Base-by-base conservation (phyloP, 1,284 basidiomycete species). In the Sutorius eximius region DNA sequence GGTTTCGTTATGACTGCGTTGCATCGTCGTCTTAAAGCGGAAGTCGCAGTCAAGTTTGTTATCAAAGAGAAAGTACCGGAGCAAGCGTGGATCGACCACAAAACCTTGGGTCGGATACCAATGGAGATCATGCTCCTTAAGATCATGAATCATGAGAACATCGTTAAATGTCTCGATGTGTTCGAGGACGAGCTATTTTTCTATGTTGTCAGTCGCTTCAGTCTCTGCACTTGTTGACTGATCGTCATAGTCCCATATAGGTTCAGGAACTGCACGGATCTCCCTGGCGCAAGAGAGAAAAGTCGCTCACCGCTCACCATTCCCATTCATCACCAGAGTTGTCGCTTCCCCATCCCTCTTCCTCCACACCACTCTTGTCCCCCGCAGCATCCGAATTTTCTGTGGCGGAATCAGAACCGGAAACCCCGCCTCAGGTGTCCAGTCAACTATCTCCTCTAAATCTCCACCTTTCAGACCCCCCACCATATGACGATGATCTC, bases 41-140 rank as follows among this genome's bases (percentile, higher is more conserved):
- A 92, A 70, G 93, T 95, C 41, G 94, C 94, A 0, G 90, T 96
- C 73, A 96, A 97, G 74, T 96, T 96, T 70, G 93, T 97, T 69
- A 84, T 88, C 75, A 93, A 92, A 71, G 79, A 82, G 54, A 91
- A 90, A 69, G 85, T 95, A 5, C 89, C 90, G 0, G 82, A 85
- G 15, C 82, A 89, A 65, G 86, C 88, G 24, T 92, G 91, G 89
- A 83, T 87, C 73, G 75, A 85, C 53, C 86, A 91, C 66, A 78
- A 82, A 45, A 67, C 71, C 22, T 69, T 80, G 49, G 83, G 85
- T 29, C 75, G 76, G 56, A 74, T 95, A 24, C 94, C 94, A 4
- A 84, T 86, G 46, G 94, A 97, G 73, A 83, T 91, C 40, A 82
- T 89, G 71, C 77, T 95, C 16, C 78, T 97, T 47, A 82, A 82